Evolutionary conservation across 2,329 filamentous ascomycete genomes (phyloP).

Genomic region (Penicillium crustosum): DNA sequence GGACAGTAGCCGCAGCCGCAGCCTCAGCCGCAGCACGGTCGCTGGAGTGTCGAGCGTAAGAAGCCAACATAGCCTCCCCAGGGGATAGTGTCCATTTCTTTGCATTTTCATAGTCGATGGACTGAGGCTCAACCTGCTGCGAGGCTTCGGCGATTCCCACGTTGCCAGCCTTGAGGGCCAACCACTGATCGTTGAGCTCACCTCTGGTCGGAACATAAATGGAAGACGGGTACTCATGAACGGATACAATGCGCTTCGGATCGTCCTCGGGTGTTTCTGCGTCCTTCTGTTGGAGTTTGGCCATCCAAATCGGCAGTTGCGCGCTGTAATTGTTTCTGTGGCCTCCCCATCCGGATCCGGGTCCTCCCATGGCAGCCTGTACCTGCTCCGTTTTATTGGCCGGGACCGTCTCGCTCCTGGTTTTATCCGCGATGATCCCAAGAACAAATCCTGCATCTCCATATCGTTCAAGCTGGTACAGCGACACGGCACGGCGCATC

Average conservation of each 20-base stretch:
- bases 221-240: slow-evolving; percentile 55
- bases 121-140: not conserved
- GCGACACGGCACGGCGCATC: slow-evolving; percentile 72
- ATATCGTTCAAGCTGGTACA: slow-evolving; percentile 68
- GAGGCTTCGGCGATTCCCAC: not conserved
- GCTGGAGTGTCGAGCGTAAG: not conserved
- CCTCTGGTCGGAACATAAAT: slow-evolving; percentile 43
- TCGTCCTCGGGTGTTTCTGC: slow-evolving; percentile 52
- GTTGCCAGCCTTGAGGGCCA: slow-evolving; percentile 30
- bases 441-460: slow-evolving; percentile 75
- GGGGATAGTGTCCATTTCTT: not conserved
- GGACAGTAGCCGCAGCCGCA: slow-evolving; percentile 29
- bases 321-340: slow-evolving; percentile 28
- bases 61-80: not conserved
- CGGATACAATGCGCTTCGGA: slow-evolving; percentile 45
- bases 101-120: not conserved
- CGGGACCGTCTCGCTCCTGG: slow-evolving; percentile 49
- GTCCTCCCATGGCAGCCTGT: slow-evolving; percentile 29
- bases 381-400: slow-evolving; percentile 30
- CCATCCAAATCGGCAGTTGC: slow-evolving; percentile 57
- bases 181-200: slow-evolving; percentile 33
- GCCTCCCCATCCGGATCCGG: slow-evolving; percentile 8
- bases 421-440: slow-evolving; percentile 52
- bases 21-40: slow-evolving; percentile 4
- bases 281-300: slow-evolving; percentile 56